These are phyloP conservation scores for Apiotrichum gracile DNA, from an alignment of 1,284 basidiomycete genomes.

Conservation along the genomic window DNA sequence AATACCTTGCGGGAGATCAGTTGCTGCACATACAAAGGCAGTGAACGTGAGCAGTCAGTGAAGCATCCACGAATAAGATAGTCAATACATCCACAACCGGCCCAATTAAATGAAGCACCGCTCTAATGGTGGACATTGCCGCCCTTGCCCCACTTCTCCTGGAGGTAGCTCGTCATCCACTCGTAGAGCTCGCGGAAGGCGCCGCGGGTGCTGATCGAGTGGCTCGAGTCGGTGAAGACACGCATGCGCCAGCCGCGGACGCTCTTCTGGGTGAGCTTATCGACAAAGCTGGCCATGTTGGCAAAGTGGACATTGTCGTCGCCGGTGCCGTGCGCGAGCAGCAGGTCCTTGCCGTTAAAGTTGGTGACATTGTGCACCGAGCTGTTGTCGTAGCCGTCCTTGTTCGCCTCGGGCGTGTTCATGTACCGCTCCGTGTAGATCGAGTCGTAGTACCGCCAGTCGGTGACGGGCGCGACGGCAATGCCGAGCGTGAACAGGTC, in stretches of 20 bases:
- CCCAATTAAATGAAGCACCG: no score
- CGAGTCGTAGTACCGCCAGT: constrained; percentile 72
- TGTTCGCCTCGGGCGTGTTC: constrained; percentile 71
- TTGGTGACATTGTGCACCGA: constrained; percentile 78
- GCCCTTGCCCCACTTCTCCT: constrained; percentile 87
- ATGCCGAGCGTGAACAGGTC: constrained; percentile 79
- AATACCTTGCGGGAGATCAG: no score
- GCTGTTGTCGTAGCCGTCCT: constrained; percentile 72
- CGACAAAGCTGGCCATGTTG: constrained; percentile 82
- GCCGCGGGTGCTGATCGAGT: constrained; percentile 64
- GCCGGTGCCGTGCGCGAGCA: constrained; percentile 85
- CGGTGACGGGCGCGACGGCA: constrained; percentile 57
- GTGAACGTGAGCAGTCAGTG: no score
- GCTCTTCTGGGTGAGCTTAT: constrained; percentile 75
- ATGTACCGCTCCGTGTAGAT: constrained; percentile 86
- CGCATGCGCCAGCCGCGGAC: constrained; percentile 80
- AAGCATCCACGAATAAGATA: no score
- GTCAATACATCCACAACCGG: no score
- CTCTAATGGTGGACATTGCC: constrained; percentile 48
- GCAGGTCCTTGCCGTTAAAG: constrained; percentile 66
- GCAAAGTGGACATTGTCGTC: constrained; percentile 92
- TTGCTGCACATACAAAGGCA: no score
- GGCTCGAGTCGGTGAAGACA: constrained; percentile 96
- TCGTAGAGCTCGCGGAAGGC: constrained; percentile 80
- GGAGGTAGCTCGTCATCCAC: constrained; percentile 74